Conservation (phyloP, 2,329 filamentous ascomycete species). For the Ophioceras dolichostomum region DNA sequence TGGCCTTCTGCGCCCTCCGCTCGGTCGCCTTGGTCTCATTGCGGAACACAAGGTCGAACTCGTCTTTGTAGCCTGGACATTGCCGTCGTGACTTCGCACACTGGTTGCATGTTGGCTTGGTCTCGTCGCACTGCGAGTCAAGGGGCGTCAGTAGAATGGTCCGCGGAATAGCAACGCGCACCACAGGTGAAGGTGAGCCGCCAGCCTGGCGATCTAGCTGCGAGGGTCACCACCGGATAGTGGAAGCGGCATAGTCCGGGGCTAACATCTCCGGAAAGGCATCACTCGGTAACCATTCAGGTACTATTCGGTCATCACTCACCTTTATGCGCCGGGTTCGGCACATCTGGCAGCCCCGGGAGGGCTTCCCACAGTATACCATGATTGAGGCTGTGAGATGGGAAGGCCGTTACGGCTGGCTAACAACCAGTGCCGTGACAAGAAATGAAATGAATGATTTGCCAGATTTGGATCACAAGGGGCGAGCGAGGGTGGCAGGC, state of each 20-base stretch:
- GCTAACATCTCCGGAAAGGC: too few species aligned
- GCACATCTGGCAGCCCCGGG: constrained; percentile 62
- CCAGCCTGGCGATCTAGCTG: too few species aligned
- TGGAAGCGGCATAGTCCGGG: too few species aligned
- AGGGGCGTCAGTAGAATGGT: not conserved
- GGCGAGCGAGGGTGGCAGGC: too few species aligned
- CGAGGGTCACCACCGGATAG: too few species aligned
- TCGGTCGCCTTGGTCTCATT: constrained; percentile 61
- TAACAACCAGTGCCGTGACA: too few species aligned
- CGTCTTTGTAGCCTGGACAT: constrained; percentile 58
- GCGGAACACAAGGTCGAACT: constrained; percentile 61
- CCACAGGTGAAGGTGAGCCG: not conserved
- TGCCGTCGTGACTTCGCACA: constrained; percentile 50
- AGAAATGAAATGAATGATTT: too few species aligned
- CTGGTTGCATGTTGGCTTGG: constrained; percentile 52
- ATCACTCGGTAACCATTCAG: too few species aligned
- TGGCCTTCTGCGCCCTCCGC: constrained; percentile 45
- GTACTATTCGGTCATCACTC: too few species aligned
- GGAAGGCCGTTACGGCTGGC: too few species aligned
- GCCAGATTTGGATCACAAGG: too few species aligned
- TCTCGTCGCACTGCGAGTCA: constrained; percentile 48
- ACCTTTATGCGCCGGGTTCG: constrained; percentile 64
- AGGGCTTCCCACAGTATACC: constrained; percentile 56
- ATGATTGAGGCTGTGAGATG: too few species aligned
- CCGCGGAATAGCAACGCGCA: constrained; percentile 5